These are phyloP conservation scores for Multifurca ochricompacta DNA, from an alignment of 768 basidiomycete genomes.

Conservation along the genomic window DNA sequence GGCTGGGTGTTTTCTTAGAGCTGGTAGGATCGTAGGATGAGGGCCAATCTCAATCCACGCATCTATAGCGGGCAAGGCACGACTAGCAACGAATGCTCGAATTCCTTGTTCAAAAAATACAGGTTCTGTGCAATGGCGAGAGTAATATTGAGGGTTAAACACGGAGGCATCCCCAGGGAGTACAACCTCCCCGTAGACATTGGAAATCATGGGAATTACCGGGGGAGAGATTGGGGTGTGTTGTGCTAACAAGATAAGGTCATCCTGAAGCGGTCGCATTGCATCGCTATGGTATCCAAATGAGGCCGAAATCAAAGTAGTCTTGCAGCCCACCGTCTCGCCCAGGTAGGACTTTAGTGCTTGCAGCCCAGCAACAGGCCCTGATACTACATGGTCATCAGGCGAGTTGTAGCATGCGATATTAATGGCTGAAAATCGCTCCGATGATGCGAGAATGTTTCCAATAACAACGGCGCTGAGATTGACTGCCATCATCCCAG, in stretches of 20 bases:
- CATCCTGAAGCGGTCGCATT: constrained; percentile 50
- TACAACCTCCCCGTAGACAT: constrained; percentile 47
- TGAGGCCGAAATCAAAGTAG: constrained; percentile 41
- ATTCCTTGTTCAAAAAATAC: constrained; percentile 50
- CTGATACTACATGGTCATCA: constrained; percentile 51
- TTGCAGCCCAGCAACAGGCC: constrained; percentile 38
- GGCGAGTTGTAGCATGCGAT: constrained; percentile 58
- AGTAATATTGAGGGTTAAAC: constrained; percentile 47
- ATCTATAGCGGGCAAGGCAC: constrained; percentile 28
- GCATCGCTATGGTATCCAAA: constrained; percentile 63
- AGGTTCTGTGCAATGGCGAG: constrained; percentile 49
- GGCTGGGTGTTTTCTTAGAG: constrained; percentile 40
- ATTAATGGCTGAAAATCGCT: constrained; percentile 32
- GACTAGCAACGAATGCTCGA: constrained; percentile 30
- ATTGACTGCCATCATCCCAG: constrained; percentile 58
- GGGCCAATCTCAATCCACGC: constrained; percentile 66
- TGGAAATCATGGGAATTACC: constrained; percentile 53
- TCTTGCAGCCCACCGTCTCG: constrained; percentile 31
- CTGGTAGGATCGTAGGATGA: constrained; percentile 47
- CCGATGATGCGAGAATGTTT: constrained; percentile 29
- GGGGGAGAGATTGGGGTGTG: constrained; percentile 38
- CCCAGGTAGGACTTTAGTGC: constrained; percentile 38
- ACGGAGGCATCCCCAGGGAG: constrained; percentile 41
- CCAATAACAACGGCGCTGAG: constrained; percentile 31
- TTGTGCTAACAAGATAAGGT: constrained; percentile 36